phyloP scores from a whole-genome alignment of 2,329 filamentous ascomycete genomes.

The Capronia americana region DNA sequence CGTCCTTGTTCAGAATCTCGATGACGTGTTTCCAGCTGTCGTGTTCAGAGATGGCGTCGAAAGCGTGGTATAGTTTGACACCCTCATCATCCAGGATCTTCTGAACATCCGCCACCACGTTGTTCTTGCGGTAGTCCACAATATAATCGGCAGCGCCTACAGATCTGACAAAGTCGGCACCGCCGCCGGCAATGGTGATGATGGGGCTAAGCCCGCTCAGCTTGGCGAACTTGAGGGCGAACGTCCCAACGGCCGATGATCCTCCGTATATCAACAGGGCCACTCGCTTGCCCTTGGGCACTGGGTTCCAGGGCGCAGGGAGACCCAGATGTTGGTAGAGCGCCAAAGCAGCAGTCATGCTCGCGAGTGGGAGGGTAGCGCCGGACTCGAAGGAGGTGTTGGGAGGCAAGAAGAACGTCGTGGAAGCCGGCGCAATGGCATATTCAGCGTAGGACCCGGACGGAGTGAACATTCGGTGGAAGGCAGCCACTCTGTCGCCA shows the following conservation, averaged over 20 bases:
- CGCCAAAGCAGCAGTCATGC: slow-evolving; percentile 27
- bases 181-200: slow-evolving; percentile 62
- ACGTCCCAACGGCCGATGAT: slow-evolving; percentile 63
- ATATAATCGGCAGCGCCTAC: slow-evolving; percentile 4
- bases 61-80: slow-evolving; percentile 15
- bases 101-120: slow-evolving; percentile 3
- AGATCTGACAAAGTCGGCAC: slow-evolving; percentile 8
- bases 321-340: slow-evolving; percentile 20
- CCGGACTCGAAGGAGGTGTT: slow-evolving; percentile 59
- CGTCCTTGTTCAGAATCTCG: slow-evolving; percentile 12
- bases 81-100: slow-evolving; percentile 9
- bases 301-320: slow-evolving; percentile 20
- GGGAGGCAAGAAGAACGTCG: slow-evolving; percentile 61
- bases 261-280: slow-evolving; percentile 61
- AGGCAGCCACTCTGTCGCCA: slow-evolving; percentile 46
- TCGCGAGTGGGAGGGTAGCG: slow-evolving; percentile 29
- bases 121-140: slow-evolving; percentile 5
- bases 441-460: slow-evolving; percentile 64
- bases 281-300: not conserved
- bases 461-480: slow-evolving; percentile 53
- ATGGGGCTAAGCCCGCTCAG: slow-evolving; percentile 66
- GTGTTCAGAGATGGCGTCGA: slow-evolving; percentile 12
- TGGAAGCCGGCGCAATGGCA: slow-evolving; percentile 59
- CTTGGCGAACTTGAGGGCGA: slow-evolving; percentile 62
- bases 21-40: slow-evolving; percentile 10